Conservation (phyloP, 371 early-diverging fungal species). For the Mortierella polycephala region DNA sequence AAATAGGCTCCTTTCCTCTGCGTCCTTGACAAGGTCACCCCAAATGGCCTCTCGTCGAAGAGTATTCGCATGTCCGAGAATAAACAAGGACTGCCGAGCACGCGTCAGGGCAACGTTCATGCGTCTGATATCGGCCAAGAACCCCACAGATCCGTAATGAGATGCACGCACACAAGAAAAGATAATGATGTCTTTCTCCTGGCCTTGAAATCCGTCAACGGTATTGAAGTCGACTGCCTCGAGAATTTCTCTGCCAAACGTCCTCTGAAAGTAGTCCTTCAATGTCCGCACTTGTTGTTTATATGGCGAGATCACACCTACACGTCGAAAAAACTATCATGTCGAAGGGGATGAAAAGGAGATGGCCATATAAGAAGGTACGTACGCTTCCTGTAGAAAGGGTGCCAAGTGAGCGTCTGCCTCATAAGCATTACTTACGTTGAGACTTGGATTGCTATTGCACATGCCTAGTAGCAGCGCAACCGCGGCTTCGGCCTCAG, state of each 20-base stretch:
- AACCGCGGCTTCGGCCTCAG: slow-evolving; percentile 83
- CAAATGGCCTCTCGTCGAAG: slow-evolving; percentile 73
- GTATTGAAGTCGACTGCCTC: slow-evolving; percentile 93
- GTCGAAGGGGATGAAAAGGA: not conserved
- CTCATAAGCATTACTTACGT: slow-evolving; percentile 54
- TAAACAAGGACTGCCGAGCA: slow-evolving; percentile 88
- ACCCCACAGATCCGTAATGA: slow-evolving; percentile 82
- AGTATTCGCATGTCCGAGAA: slow-evolving; percentile 84
- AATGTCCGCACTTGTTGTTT: slow-evolving; percentile 85
- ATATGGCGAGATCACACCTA: slow-evolving; percentile 95
- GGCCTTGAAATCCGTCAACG: slow-evolving; percentile 99
- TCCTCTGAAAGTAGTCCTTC: slow-evolving; percentile 66
- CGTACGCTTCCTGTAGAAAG: too few relatives aligned
- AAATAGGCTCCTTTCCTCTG: slow-evolving; percentile 59
- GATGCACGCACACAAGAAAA: slow-evolving; percentile 94
- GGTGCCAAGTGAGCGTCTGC: too few relatives aligned
- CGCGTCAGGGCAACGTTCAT: slow-evolving; percentile 97
- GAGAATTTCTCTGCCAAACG: slow-evolving; percentile 72
- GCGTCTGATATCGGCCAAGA: slow-evolving; percentile 88
- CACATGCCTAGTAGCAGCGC: slow-evolving; percentile 74
- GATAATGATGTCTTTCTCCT: slow-evolving; percentile 97
- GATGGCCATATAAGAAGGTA: not conserved
- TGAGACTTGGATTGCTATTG: slow-evolving; percentile 62
- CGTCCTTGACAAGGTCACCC: slow-evolving; percentile 73
- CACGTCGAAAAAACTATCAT: slow-evolving; percentile 74